These are phyloP conservation scores for Hemisphaericaspora subhashii DNA, from an alignment of 1,139 yeast genomes.

Conservation along the genomic window DNA sequence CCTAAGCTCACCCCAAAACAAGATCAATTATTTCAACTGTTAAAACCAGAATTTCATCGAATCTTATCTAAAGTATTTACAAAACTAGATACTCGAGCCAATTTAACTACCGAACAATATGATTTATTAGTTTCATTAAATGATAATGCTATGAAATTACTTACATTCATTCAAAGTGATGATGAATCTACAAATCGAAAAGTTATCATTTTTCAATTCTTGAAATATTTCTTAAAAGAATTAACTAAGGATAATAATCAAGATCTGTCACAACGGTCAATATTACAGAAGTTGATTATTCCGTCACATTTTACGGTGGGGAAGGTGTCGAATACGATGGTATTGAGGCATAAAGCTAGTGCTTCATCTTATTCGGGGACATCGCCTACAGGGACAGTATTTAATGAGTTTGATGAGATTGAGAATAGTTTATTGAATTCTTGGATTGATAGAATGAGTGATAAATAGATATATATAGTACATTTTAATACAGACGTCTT, in stretches of 20 bases:
- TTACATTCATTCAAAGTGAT: slow-evolving; percentile 24
- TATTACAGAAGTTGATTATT: slow-evolving; percentile 32
- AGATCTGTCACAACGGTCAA: slow-evolving; percentile 15
- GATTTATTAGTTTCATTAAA: slow-evolving; percentile 36
- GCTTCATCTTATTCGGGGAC: not conserved
- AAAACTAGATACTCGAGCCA: slow-evolving; percentile 34
- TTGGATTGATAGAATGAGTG: slow-evolving; percentile 43
- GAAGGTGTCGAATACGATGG: not conserved
- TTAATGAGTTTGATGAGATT: slow-evolving; percentile 41
- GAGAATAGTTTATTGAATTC: slow-evolving; percentile 44
- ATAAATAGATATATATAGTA: not conserved
- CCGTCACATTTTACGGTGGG: slow-evolving; percentile 31
- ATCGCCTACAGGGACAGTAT: slow-evolving; percentile 3
- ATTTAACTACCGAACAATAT: slow-evolving; percentile 36
- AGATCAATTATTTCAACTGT: slow-evolving; percentile 24
- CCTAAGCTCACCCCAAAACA: slow-evolving; percentile 18
- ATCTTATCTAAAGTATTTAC: slow-evolving; percentile 36
- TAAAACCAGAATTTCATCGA: slow-evolving; percentile 27
- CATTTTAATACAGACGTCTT: not conserved
- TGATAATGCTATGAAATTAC: slow-evolving; percentile 27
- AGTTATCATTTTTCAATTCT: slow-evolving; percentile 38
- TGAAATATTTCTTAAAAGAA: slow-evolving; percentile 44
- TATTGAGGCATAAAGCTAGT: not conserved
- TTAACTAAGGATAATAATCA: slow-evolving; percentile 19
- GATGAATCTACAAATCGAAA: slow-evolving; percentile 22